phyloP scores from a whole-genome alignment of 176 grass and related monocot species.

The Triticum timopheevii region DNA sequence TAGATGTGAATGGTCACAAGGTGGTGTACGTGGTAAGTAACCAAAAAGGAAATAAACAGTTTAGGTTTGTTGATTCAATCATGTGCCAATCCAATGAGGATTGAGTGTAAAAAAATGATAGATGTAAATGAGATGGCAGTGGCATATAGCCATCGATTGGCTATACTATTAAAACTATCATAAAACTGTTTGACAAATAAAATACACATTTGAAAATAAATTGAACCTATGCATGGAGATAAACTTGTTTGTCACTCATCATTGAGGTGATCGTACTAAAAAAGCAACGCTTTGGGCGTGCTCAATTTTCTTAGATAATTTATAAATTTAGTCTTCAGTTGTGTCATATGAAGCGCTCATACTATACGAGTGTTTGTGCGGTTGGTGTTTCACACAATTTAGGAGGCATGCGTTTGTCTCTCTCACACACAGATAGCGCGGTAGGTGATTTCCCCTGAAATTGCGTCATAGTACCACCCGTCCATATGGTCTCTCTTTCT shows the following conservation, averaged over 20 bases:
- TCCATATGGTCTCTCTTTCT: not conserved
- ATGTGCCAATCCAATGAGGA: too few species aligned
- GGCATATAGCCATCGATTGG: not conserved
- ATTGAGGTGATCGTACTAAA: not conserved
- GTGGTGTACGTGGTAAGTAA: too few species aligned
- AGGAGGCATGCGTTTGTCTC: not conserved
- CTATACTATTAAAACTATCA: not conserved
- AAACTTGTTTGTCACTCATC: not conserved
- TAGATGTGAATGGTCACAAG: too few species aligned
- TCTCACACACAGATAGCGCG: not conserved
- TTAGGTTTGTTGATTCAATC: too few species aligned
- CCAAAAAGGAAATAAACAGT: too few species aligned
- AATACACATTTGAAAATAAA: not conserved
- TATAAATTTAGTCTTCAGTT: not conserved
- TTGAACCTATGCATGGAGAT: not conserved
- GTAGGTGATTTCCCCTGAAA: not conserved
- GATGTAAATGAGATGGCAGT: not conserved
- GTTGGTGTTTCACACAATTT: constrained; percentile 34
- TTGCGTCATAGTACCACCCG: not conserved
- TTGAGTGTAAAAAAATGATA: not conserved
- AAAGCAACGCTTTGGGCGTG: not conserved
- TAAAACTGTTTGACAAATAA: not conserved
- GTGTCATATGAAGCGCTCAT: not conserved
- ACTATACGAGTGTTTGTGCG: not conserved
- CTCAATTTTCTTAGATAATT: not conserved